Conservation (phyloP, 2,329 filamentous ascomycete genomes). For the Aspergillus ochraceoroseus region DNA sequence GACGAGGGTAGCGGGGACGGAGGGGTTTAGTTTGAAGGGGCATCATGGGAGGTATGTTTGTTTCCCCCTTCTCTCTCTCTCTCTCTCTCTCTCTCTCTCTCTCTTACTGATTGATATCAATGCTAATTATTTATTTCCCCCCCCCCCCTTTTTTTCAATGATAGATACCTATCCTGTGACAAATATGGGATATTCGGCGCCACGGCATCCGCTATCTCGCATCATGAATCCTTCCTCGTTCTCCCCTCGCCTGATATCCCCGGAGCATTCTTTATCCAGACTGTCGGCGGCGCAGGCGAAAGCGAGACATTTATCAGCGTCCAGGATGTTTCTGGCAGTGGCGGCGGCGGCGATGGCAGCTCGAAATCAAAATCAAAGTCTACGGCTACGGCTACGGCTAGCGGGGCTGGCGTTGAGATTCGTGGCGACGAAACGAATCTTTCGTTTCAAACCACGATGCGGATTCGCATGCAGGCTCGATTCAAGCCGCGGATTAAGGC, state of each 20-base stretch:
- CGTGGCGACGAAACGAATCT: slow-evolving; percentile 69
- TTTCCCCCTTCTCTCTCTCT: not conserved
- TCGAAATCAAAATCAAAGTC: too few relatives aligned
- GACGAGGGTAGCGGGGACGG: slow-evolving; percentile 74
- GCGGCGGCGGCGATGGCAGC: too few relatives aligned
- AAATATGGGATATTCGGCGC: slow-evolving; percentile 74
- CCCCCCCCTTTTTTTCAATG: not conserved
- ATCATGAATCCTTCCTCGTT: slow-evolving; percentile 74
- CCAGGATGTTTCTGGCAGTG: too few relatives aligned
- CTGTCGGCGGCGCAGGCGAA: slow-evolving; percentile 42
- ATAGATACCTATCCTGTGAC: slow-evolving; percentile 78
- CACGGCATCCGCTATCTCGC: slow-evolving; percentile 72
- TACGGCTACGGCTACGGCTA: too few relatives aligned
- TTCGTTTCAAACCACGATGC: slow-evolving; percentile 65
- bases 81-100: not conserved
- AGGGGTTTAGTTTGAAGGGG: slow-evolving; percentile 79
- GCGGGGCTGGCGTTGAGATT: slow-evolving; percentile 55
- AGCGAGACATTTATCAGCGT: slow-evolving; percentile 65
- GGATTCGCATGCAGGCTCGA: slow-evolving; percentile 87
- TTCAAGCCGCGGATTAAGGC: slow-evolving; percentile 83
- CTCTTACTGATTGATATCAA: slow-evolving; percentile 2
- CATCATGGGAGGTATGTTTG: slow-evolving; percentile 69
- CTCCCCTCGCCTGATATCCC: slow-evolving; percentile 59
- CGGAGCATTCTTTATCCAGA: slow-evolving; percentile 70
- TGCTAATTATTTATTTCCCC: slow-evolving; percentile 1